These are phyloP conservation scores for Fusarium duplospermum DNA, from an alignment of 2,329 filamentous ascomycete species.

Conservation along the genomic window DNA sequence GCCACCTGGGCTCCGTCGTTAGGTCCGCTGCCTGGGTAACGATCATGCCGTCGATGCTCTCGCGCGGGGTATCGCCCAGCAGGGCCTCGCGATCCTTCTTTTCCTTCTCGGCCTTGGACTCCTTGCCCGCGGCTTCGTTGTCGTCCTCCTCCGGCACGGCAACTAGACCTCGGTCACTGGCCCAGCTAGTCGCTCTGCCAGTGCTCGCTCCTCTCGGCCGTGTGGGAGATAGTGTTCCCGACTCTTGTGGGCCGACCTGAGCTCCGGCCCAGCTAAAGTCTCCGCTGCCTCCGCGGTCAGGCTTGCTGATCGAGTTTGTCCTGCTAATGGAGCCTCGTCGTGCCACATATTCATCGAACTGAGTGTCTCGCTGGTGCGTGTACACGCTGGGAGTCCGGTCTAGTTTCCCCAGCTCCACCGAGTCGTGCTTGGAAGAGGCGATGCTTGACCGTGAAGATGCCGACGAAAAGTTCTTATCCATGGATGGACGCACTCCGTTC, in stretches of 20 bases:
- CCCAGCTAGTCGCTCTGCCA: conserved; percentile 50
- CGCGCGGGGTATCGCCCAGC: conserved; percentile 39
- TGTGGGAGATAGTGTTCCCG: conserved; percentile 20
- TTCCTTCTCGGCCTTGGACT: conserved; percentile 25
- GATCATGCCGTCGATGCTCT: conserved; percentile 35
- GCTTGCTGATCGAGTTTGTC: conserved; percentile 33
- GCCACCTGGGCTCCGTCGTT: conserved; percentile 43
- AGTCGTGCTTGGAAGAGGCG: conserved; percentile 39
- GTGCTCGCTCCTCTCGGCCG: conserved; percentile 44
- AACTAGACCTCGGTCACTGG: conserved; percentile 52
- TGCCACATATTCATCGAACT: conserved; percentile 59
- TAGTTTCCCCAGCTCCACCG: conserved; percentile 34
- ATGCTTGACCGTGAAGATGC: conserved; percentile 47
- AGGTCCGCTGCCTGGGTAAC: conserved; percentile 44
- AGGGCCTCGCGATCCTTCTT: conserved; percentile 46
- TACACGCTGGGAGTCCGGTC: conserved; percentile 50
- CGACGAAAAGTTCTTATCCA: conserved; percentile 44
- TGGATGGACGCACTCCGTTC: conserved; percentile 30
- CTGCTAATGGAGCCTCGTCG: conserved; percentile 44
- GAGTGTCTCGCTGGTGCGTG: conserved; percentile 59
- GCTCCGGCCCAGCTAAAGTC: conserved; percentile 48
- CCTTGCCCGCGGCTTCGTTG: conserved; percentile 32
- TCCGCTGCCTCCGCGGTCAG: conserved; percentile 44
- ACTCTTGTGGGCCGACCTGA: conserved; percentile 24
- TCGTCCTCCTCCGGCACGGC: conserved; percentile 55